phyloP scores from a whole-genome alignment of 768 basidiomycete genomes.

The Russula brevipes region DNA sequence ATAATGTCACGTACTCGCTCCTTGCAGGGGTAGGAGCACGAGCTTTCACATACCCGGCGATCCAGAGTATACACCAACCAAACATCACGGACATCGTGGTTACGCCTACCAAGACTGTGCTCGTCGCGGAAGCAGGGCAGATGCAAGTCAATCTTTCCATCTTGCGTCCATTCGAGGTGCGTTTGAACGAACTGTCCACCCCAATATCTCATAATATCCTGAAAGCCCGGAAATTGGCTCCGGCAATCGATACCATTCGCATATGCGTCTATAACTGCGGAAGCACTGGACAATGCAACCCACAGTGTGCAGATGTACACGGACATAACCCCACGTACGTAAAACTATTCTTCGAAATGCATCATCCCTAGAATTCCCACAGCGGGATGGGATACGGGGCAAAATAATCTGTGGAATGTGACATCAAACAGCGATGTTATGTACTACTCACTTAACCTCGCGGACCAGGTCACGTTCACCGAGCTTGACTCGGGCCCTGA shows the following conservation, averaged over 20 bases:
- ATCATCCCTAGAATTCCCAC: too few species aligned
- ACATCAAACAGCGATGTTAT: not conserved
- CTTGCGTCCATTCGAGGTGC: slow-evolving; percentile 38
- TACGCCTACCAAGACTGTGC: slow-evolving; percentile 36
- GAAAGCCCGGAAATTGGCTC: slow-evolving; percentile 35
- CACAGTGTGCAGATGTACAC: slow-evolving; percentile 38
- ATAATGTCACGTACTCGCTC: slow-evolving; percentile 23
- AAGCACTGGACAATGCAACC: slow-evolving; percentile 31
- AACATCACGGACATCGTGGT: slow-evolving; percentile 28
- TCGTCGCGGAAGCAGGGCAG: slow-evolving; percentile 33
- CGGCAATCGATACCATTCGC: slow-evolving; percentile 39
- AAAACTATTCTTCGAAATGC: not conserved
- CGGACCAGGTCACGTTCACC: slow-evolving; percentile 1
- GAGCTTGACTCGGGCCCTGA: slow-evolving; percentile 16
- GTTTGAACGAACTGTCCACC: not conserved
- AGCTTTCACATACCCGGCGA: too few species aligned
- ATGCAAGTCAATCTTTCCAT: slow-evolving; percentile 38
- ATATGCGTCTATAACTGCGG: slow-evolving; percentile 33
- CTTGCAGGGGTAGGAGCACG: not conserved
- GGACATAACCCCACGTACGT: slow-evolving; percentile 37
- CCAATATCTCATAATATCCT: not conserved
- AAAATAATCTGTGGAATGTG: slow-evolving; percentile 18
- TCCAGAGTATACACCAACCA: not conserved
- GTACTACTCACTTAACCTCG: slow-evolving; percentile 18
- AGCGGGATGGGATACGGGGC: slow-evolving; percentile 27